phyloP scores from a whole-genome alignment of 1,139 yeast species.

The Geotrichum histeridarum region DNA sequence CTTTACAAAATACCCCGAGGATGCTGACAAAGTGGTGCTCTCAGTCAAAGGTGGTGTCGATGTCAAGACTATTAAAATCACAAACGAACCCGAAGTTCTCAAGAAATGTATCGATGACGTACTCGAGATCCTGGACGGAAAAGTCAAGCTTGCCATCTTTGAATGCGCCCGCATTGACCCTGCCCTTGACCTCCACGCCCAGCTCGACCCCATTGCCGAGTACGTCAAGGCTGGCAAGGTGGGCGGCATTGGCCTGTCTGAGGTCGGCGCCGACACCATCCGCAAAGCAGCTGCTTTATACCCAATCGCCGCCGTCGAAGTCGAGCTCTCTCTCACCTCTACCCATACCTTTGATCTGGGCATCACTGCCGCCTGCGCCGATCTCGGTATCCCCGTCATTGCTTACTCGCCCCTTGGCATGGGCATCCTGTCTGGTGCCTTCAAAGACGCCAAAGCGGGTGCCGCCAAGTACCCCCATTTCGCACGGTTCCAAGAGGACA shows the following conservation, averaged over 20 bases:
- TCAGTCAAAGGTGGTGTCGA: slow-evolving; percentile 64
- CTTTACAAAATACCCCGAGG: slow-evolving; percentile 52
- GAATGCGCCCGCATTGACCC: slow-evolving; percentile 67
- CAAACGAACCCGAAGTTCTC: slow-evolving; percentile 48
- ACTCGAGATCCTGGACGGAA: slow-evolving; percentile 42
- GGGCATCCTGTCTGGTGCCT: slow-evolving; percentile 66
- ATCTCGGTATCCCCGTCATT: slow-evolving; percentile 57
- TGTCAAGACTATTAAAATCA: slow-evolving; percentile 40
- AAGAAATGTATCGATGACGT: slow-evolving; percentile 49
- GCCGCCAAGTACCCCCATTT: slow-evolving; percentile 48
- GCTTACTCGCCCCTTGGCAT: slow-evolving; percentile 83
- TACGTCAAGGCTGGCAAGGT: slow-evolving; percentile 39
- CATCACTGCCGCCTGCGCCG: slow-evolving; percentile 50
- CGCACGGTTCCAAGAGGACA: slow-evolving; percentile 59
- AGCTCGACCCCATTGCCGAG: slow-evolving; percentile 30
- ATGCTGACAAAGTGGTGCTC: slow-evolving; percentile 49
- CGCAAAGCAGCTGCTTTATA: slow-evolving; percentile 48
- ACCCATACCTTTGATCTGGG: slow-evolving; percentile 59
- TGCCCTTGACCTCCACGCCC: slow-evolving; percentile 38
- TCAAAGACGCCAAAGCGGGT: slow-evolving; percentile 48
- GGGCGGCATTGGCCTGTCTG: slow-evolving; percentile 64
- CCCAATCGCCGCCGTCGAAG: slow-evolving; percentile 64
- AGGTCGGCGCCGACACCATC: slow-evolving; percentile 59
- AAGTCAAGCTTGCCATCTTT: slow-evolving; percentile 45
- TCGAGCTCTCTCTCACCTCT: slow-evolving; percentile 67